Percentiles rank a stretch among this genome's conserved stretches.
Conservation (phyloP, 352 stramenopile species). For the Pythium rishiriense region DNA sequence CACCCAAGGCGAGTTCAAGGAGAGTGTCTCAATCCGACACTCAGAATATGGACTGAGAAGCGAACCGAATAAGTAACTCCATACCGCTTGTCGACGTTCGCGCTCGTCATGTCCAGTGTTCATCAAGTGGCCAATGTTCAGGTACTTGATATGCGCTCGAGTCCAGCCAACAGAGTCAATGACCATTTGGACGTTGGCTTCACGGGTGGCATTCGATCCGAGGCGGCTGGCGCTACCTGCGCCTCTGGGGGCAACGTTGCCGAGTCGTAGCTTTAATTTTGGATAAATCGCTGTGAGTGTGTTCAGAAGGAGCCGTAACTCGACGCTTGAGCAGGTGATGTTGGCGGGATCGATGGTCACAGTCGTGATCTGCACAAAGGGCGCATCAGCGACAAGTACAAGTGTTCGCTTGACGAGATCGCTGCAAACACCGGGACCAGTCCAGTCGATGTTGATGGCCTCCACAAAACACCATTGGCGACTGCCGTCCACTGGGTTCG, state of each 20-base stretch:
- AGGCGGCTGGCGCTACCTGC: background rate
- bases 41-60: background rate
- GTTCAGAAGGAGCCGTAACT: background rate
- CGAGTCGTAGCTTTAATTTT: conserved; percentile 6
- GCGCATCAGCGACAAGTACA: background rate
- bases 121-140: conserved; percentile 16
- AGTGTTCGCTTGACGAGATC: conserved; percentile 7
- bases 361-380: conserved; percentile 6
- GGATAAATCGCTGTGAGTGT: conserved; percentile 11
- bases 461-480: conserved; percentile 11
- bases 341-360: conserved; percentile 1
- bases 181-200: background rate
- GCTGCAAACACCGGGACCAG: conserved; percentile 5
- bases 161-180: background rate
- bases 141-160: background rate
- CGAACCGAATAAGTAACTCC: conserved; percentile 11
- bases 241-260: background rate
- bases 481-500: background rate
- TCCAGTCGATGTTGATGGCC: conserved; percentile 12
- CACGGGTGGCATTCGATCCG: background rate
- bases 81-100: background rate
- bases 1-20: background rate
- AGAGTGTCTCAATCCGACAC: conserved; percentile 9
- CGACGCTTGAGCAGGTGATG: background rate
- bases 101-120: background rate